Base-by-base conservation (phyloP, 805 yeast genomes). In the Ogataea henricii region DNA sequence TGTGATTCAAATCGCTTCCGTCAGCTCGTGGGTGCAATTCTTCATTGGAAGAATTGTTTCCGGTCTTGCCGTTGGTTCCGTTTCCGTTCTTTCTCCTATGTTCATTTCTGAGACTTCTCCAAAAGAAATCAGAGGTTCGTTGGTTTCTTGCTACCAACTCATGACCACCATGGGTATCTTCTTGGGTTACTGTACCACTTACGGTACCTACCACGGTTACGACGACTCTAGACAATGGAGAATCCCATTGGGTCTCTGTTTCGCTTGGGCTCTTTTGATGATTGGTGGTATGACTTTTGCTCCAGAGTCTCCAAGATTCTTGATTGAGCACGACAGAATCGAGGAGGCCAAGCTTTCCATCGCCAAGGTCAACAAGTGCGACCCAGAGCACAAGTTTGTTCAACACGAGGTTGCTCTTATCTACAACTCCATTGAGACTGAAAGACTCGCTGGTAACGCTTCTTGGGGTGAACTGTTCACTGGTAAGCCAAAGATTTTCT, bases 101-200 rank as follows among this genome's bases (percentile, higher is more conserved):
- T 77, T 83, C 65, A 82, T 84, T 58, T 76, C 85, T 34, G 91
- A 85, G 65, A 74, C 83, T 49, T 69, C 89, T 48, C 91, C 91
- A 60, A 83, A 82, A 57, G 78, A 76, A 46, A 68, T 84, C 37
- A 79, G 90, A 78, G 89, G 89, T 66, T 73, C 87, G 33, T 73
- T 84, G 49, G 89, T 85, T 44, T 79, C 85, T 34, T 78, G 81
- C 57, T 85, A 77, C 73, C 90, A 85, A 68, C 72, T 85, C 64
- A 80, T 77, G 77, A 78, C 83, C 54, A 83, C 89, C 35, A 68
- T 79, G 41, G 90, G 89, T 71, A 84, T 84, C 56, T 80, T 84
- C 63, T 66, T 83, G 50, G 90, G 89, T 60, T 82, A 82, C 70
- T 77, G 87, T 68, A 73, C 82, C 39, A 81, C 80, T 46, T 84